phyloP scores from a whole-genome alignment of 2,329 filamentous ascomycete genomes.

The Periconia sp. region DNA sequence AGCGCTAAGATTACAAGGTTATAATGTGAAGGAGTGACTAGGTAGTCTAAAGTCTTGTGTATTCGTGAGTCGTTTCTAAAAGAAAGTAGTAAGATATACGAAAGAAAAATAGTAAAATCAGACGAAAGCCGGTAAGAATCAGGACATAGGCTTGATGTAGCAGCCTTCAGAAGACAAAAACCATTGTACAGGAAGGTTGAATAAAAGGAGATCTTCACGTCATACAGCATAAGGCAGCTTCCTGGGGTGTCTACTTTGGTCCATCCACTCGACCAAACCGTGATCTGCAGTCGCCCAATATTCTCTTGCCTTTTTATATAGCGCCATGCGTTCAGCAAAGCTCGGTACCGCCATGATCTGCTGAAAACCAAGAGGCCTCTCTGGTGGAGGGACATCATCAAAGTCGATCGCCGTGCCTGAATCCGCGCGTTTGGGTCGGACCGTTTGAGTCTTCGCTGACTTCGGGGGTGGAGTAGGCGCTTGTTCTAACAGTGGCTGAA shows the following conservation, averaged over 20 bases:
- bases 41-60: too few relatives aligned
- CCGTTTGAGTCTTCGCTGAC: conserved; percentile 1
- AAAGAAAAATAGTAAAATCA: background rate
- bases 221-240: background rate
- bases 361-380: conserved; percentile 33
- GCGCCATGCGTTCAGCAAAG: conserved; percentile 29
- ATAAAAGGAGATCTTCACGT: background rate
- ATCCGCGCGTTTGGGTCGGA: conserved; percentile 27
- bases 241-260: conserved; percentile 5
- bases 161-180: background rate
- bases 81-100: too few relatives aligned
- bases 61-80: too few relatives aligned
- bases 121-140: background rate
- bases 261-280: conserved; percentile 34
- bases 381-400: conserved; percentile 13
- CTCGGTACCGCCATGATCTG: conserved; percentile 30
- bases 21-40: too few relatives aligned
- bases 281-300: conserved; percentile 41
- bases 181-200: background rate
- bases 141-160: too few relatives aligned
- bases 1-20: too few relatives aligned
- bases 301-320: conserved; percentile 36
- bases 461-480: conserved; percentile 3
- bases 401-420: conserved; percentile 37
- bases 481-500: background rate